Evolutionary conservation across 306 rosid species (phyloP).

Genomic region (Gastrolobium villosum): DNA sequence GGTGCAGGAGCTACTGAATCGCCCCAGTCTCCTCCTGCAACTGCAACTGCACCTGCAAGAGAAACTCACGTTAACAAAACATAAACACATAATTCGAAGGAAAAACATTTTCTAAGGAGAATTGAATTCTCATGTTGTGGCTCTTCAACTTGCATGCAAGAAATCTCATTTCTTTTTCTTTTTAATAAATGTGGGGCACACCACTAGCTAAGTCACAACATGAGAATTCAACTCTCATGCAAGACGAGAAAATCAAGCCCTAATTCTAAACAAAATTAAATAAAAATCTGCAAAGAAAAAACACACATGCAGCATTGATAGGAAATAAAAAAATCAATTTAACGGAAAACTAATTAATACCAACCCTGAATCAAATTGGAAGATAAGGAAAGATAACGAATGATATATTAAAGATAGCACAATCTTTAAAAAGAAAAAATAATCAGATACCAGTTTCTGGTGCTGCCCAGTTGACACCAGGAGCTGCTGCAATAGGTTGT

Average conservation of each 20-base stretch:
- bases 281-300: background rate
- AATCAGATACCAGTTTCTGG: slow-evolving; percentile 49
- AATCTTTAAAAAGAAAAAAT: no score
- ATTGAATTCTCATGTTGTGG: no score
- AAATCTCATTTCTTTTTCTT: no score
- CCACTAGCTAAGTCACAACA: no score
- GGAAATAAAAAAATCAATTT: background rate
- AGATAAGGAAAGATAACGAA: background rate
- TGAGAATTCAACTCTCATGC: no score
- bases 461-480: slow-evolving; percentile 52
- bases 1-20: slow-evolving; percentile 53
- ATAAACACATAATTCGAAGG: background rate
- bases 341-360: background rate
- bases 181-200: no score
- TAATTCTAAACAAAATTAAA: background rate
- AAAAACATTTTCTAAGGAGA: background rate
- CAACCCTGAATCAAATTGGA: background rate
- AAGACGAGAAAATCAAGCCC: no score
- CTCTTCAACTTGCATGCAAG: no score
- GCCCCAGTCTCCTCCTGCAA: slow-evolving; percentile 59
- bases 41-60: background rate
- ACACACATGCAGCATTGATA: background rate
- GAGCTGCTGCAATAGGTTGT: slow-evolving; percentile 55
- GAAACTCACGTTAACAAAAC: background rate
- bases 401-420: no score